Base-by-base conservation (phyloP, 2,329 filamentous ascomycete species). In the Claviceps digitariae region DNA sequence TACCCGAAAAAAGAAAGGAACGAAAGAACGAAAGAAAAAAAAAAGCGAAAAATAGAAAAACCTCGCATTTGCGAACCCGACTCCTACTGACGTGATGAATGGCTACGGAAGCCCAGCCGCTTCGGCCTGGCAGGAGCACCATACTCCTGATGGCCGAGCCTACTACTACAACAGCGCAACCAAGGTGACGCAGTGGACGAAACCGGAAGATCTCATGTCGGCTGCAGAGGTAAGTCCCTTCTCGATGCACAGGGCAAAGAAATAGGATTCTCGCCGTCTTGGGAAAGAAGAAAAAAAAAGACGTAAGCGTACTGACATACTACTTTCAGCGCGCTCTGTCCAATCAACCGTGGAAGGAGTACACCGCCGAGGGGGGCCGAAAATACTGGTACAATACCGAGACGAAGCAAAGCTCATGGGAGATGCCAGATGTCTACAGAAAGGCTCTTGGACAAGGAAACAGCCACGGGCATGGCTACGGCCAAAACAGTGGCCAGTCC, bases 311-410 rank as follows among this genome's bases (percentile, higher is more conserved):
- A 49, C 7, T 34, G 29, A 29, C 36, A 1, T 21, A 5, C 9
- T 21, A 5, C 9, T 23, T 8, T 65, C 31, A 90, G 88, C 86
- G 86, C 64, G 87, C 87, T 52, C 77, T 94, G 48, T 78, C 85
- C 50, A 84, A 84, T 61, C 87, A 93, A 61, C 87, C 87, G 58
- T 98, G 90, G 90, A 93, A 91, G 64, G 89, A 95, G 69, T 93
- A 95, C 64, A 89, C 85, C 27, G 84, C 87, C 23, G 83, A 90
- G 57, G 87, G 88, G 58, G 93, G 91, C 48, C 83, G 84, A 62
- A 88, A 91, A 66, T 98, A 98, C 71, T 98, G 90, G 87, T 91
- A 90, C 69, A 93, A 98, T 68, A 87, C 84, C 36, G 86, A 94
- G 69, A 90, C 87, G 46, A 90, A 91, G 70, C 80, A 90, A 72